Evolutionary conservation across 2,329 filamentous ascomycete genomes (phyloP).

Genomic region (Aureobasidium sp.): DNA sequence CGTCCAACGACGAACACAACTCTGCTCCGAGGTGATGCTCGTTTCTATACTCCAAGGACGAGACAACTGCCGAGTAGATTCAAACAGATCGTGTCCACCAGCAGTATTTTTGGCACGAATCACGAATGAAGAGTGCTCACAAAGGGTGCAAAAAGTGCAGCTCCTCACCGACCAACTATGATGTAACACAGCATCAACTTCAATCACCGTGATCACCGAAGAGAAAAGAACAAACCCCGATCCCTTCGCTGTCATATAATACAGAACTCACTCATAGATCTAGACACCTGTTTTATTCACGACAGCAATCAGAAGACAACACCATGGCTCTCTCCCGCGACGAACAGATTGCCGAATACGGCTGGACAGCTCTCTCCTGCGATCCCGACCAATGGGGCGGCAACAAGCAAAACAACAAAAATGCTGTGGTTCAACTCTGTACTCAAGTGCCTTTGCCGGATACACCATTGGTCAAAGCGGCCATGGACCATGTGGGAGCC

Average conservation of each 20-base stretch:
- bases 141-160: neutral
- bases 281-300: no score
- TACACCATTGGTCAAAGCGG: neutral
- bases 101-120: no score
- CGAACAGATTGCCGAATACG: slow-evolving; percentile 1
- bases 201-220: neutral
- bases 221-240: neutral
- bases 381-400: slow-evolving; percentile 2
- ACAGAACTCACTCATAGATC: no score
- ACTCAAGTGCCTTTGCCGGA: neutral
- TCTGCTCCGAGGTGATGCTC: neutral
- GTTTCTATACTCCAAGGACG: neutral
- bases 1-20: no score
- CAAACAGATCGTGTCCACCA: no score
- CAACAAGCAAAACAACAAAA: neutral
- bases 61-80: neutral
- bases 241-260: neutral
- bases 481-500: neutral
- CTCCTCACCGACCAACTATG: neutral
- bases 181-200: neutral
- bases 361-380: neutral
- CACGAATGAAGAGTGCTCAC: neutral
- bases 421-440: neutral
- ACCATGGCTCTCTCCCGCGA: neutral
- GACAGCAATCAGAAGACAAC: no score